Evolutionary conservation across 2,329 filamentous ascomycete genomes (phyloP).

Genomic region (Aspergillus udagawae): DNA sequence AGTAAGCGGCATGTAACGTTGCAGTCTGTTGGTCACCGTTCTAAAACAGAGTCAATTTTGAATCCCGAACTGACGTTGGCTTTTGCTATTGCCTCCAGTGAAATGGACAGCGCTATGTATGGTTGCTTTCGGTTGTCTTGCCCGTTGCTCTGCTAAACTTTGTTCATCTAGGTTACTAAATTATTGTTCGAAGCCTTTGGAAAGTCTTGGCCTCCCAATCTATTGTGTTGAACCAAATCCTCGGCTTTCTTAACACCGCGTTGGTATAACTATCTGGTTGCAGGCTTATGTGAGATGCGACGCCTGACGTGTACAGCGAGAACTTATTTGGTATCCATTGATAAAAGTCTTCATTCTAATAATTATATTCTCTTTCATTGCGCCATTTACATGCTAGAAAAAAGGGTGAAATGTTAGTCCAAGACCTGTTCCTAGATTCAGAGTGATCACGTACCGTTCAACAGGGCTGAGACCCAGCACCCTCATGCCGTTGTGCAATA

Average conservation of each 20-base stretch:
- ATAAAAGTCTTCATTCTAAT: slow-evolving; percentile 4
- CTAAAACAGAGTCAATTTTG: background rate
- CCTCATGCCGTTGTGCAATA: slow-evolving; percentile 63
- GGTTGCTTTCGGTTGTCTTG: background rate
- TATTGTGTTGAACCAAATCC: too few relatives aligned
- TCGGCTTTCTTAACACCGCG: too few relatives aligned
- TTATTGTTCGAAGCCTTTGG: too few relatives aligned
- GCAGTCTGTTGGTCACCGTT: background rate
- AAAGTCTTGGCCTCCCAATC: too few relatives aligned
- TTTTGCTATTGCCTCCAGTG: background rate
- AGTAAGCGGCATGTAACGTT: background rate
- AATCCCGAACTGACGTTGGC: background rate
- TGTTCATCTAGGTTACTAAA: too few relatives aligned
- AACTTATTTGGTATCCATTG: slow-evolving; percentile 9
- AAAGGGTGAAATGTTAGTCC: slow-evolving; percentile 7
- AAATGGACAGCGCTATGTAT: background rate
- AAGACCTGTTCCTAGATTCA: background rate
- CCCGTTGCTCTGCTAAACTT: too few relatives aligned
- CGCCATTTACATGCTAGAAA: slow-evolving; percentile 25
- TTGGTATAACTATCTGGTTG: too few relatives aligned
- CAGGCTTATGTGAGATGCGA: too few relatives aligned
- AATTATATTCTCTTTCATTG: slow-evolving; percentile 1
- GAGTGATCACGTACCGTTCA: slow-evolving; percentile 42
- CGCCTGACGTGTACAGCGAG: background rate
- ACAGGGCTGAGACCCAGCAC: slow-evolving; percentile 63